phyloP scores from a whole-genome alignment of 1,284 basidiomycete genomes.

The Ustilago hordei region DNA sequence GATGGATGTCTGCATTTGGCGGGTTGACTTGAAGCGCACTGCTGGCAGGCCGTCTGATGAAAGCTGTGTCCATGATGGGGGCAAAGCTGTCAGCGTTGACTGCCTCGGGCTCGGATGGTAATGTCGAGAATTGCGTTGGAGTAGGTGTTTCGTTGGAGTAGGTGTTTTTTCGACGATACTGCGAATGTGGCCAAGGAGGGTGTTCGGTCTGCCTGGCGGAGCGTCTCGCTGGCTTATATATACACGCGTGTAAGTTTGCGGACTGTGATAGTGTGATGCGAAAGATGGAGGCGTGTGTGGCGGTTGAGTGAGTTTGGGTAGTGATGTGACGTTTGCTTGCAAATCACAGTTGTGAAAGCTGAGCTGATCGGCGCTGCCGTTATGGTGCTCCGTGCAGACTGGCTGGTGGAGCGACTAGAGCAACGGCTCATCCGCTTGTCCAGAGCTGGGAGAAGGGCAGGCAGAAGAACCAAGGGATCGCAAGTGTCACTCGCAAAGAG shows the following conservation, averaged over 20 bases:
- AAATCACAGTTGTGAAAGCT: not conserved
- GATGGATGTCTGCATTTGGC: slow-evolving; percentile 52
- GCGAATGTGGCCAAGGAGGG: not conserved
- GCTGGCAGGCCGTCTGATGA: slow-evolving; percentile 32
- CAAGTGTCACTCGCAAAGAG: slow-evolving; percentile 2
- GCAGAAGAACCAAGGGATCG: not conserved
- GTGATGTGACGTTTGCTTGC: not conserved
- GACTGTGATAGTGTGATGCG: not conserved
- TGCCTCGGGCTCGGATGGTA: not conserved
- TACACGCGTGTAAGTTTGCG: not conserved
- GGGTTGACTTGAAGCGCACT: slow-evolving; percentile 47
- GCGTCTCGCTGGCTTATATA: not conserved
- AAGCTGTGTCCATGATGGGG: slow-evolving; percentile 4
- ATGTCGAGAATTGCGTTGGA: not conserved
- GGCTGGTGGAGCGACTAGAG: not conserved
- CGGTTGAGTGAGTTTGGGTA: not conserved
- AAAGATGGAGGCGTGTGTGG: not conserved
- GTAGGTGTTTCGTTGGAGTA: not conserved
- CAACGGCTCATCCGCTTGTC: not conserved
- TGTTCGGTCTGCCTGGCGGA: not conserved
- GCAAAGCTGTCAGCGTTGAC: not conserved
- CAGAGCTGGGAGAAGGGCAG: not conserved
- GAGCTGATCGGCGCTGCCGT: not conserved
- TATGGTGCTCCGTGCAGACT: not conserved
- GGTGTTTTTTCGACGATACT: not conserved